Evolutionary conservation across 495 filamentous ascomycete species (phyloP).

Genomic region (Penicillium steckii): DNA sequence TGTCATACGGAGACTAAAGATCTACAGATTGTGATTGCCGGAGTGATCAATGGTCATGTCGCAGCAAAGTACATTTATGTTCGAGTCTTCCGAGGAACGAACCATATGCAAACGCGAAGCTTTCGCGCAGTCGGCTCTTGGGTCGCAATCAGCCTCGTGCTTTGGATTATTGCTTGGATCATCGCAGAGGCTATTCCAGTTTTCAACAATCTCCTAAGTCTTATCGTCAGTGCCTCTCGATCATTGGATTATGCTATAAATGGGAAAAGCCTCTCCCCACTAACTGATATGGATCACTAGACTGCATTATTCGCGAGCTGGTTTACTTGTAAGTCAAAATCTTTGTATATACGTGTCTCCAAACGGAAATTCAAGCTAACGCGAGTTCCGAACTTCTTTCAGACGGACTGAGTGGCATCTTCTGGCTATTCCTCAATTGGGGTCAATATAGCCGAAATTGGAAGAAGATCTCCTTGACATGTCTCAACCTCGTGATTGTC

Average conservation of each 20-base stretch:
- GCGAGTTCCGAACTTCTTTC: too few species aligned
- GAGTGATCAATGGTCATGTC: slow-evolving; percentile 60
- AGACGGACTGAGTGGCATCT: slow-evolving; percentile 36
- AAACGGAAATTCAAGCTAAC: slow-evolving; percentile 37
- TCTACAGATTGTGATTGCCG: slow-evolving; percentile 26
- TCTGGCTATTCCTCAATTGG: slow-evolving; percentile 41
- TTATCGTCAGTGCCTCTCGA: slow-evolving; percentile 25
- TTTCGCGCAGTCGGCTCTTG: slow-evolving; percentile 48
- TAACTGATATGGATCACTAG: slow-evolving; percentile 28
- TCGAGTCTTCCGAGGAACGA: slow-evolving; percentile 51
- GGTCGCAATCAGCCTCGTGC: slow-evolving; percentile 51
- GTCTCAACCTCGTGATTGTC: slow-evolving; percentile 29
- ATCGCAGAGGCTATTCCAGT: slow-evolving; percentile 73
- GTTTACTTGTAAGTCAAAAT: slow-evolving; percentile 41
- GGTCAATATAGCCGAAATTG: slow-evolving; percentile 22
- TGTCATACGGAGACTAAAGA: background rate
- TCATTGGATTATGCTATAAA: background rate
- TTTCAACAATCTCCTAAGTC: slow-evolving; percentile 61
- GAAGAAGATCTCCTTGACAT: slow-evolving; percentile 29
- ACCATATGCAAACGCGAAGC: slow-evolving; percentile 56
- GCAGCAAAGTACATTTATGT: slow-evolving; percentile 64
- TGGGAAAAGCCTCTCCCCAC: background rate
- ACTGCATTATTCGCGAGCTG: slow-evolving; percentile 38
- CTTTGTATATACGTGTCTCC: background rate
- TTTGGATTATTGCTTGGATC: slow-evolving; percentile 69